Evolutionary conservation across 495 filamentous ascomycete genomes (phyloP), one percentile per base, ranked within the genome.

Genomic region (Tuber indicum): DNA sequence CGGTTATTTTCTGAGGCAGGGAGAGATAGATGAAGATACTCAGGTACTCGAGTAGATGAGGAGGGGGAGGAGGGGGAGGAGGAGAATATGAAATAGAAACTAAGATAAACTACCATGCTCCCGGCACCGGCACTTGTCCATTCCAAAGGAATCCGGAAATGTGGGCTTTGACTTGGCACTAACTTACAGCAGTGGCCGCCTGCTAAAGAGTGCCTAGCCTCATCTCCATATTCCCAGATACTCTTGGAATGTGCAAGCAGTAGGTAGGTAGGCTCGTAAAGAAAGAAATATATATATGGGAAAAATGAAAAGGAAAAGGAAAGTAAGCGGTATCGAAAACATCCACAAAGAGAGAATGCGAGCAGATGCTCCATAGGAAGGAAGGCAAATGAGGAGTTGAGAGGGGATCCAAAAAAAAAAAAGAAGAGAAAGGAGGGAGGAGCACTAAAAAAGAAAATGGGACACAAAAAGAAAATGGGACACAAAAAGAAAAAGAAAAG

Each of bases 331-430:
- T 58, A 58, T 26, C 49, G 12, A 58, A 26, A 32, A 32, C 58
- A 66, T 32, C 58, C 58, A 32, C 58, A 66, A 74, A 74, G 43
- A 44, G 52, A 16, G 42, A 70, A 46, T 26, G 70, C 52, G 71
- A 43, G 73, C 45, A 44, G 44, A 46, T 43, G 70, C 43, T 73
- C 42, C 62, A 42, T 36, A 17, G 71, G 72, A 26, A 41, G 21
- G 26, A 74, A 74, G 71, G 39, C 32, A n/a, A 46, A 21, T 17
- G 70, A 26, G 70, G 26, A 71, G 39, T 36, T 62, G 41, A 26
- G 1, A 69, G 26, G 39, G 39, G 26, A n/a, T 47, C 32, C 19
- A 19, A 23, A 75, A 23, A 47, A n/a, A 43, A 43, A 43, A 43
- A 43, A 43, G 0, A 3, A 7, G 19, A 75, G 43, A 45, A 69